Base-by-base conservation (phyloP, 2,329 filamentous ascomycete species). In the Fusarium sp. region DNA sequence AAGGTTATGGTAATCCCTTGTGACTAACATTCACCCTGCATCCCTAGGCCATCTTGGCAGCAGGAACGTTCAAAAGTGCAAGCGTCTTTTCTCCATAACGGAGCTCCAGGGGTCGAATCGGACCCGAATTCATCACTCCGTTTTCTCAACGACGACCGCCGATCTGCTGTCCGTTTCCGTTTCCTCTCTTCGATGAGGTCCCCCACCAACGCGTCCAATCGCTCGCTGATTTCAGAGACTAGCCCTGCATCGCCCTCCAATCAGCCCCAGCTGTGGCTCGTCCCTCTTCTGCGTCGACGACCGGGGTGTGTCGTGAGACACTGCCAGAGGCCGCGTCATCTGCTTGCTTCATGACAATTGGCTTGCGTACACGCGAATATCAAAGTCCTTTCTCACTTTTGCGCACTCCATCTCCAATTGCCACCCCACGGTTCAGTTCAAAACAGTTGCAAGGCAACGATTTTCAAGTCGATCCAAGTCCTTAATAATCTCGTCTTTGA, bases 301-400 rank as follows among this genome's bases (percentile, higher is more conserved):
- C 72, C 46, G 64, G 75, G 70, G 75, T 77, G 74, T 61, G 36
- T 55, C 58, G 24, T 49, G 64, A 72, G 69, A 78, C 74, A 74
- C 72, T 63, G 62, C 62, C 61, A 72, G 55, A 77, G 75, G 74
- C 74, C 75, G 75, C 75, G 75, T 77, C 75, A 78, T 75, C 75
- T 75, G 70, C 57, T 66, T 55, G 69, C 65, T 75, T 64, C 65
- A 72, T 77, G 60, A 68, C 63, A 31, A 68, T 66, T 69, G 62
- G 73, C 75, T 77, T 77, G 75, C 75, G 75, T 75, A 77, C 67
- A 64, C 58, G 46, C 66, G 69, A 73, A 74, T 72, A 68, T 56
- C 64, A 72, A 63, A 65, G 33, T 33, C 31, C 31, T 33, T 33
- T 55, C 22, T 20, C 16, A 14, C 40, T 42, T 42, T 7, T 22